Conservation (phyloP, 306 rosid genomes). For the Rosa lucieae region DNA sequence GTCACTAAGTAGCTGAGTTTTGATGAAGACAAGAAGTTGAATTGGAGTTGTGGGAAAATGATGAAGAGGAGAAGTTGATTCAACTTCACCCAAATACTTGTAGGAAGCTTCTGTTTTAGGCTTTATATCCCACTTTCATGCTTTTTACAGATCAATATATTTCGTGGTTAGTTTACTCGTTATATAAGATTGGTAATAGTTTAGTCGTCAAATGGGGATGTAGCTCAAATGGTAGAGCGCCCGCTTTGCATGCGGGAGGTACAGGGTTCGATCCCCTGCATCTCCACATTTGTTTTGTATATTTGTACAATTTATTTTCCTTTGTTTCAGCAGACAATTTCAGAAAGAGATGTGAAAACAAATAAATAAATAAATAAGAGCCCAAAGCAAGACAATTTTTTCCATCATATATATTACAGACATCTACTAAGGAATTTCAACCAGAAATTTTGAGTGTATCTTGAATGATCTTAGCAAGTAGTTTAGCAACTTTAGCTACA, state of each 20-base stretch:
- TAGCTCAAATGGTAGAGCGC: conserved; percentile 14
- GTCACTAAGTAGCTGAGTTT: not conserved
- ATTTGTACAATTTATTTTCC: not conserved
- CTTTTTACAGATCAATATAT: not conserved
- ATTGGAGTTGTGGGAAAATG: not conserved
- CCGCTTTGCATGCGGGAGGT: conserved; percentile 17
- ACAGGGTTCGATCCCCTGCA: conserved; percentile 13
- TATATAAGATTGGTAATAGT: not conserved
- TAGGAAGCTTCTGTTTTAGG: not conserved
- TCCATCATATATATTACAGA: too few species aligned
- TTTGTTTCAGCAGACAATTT: not conserved
- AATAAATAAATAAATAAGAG: too few species aligned
- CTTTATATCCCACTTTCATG: not conserved
- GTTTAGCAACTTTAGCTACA: too few species aligned
- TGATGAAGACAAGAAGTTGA: not conserved
- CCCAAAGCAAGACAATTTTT: too few species aligned
- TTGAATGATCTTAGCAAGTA: too few species aligned
- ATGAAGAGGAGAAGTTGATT: not conserved
- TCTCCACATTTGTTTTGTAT: not conserved
- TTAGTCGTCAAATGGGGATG: not conserved
- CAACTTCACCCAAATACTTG: not conserved
- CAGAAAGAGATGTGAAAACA: too few species aligned
- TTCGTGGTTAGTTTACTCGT: too few species aligned
- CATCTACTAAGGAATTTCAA: too few species aligned
- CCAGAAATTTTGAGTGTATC: not conserved